phyloP scores from a whole-genome alignment of 31 red algal species.

The Odonthalia washingtoniensis region DNA sequence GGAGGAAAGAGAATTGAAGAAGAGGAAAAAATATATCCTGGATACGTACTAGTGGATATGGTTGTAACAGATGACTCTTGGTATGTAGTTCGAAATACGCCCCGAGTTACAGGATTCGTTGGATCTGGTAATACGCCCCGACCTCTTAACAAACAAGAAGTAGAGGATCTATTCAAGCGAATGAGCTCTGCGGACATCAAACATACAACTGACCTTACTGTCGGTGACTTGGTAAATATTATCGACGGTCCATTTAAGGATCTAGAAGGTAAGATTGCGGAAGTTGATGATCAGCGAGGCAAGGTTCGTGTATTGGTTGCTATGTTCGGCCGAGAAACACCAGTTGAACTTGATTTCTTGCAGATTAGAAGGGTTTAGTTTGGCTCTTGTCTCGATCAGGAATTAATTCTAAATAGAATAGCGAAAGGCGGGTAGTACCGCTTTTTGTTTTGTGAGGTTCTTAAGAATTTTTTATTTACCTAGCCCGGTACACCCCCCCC shows the following conservation, averaged over 20 bases:
- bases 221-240: not conserved
- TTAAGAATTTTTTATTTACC: too few relatives aligned
- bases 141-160: not conserved
- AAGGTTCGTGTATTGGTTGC: constrained; percentile 3
- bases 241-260: constrained; percentile 26
- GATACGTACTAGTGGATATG: constrained; percentile 18
- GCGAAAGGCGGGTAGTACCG: too few relatives aligned
- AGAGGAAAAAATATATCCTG: constrained; percentile 26
- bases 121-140: not conserved
- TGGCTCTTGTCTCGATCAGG: too few relatives aligned
- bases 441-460: too few relatives aligned
- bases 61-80: constrained; percentile 9
- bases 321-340: constrained; percentile 17
- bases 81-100: constrained; percentile 21
- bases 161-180: constrained; percentile 3
- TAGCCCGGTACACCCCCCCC: too few relatives aligned
- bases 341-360: constrained; percentile 4
- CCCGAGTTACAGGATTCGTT: constrained; percentile 14
- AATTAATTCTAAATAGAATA: too few relatives aligned
- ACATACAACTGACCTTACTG: not conserved
- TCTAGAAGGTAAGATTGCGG: not conserved
- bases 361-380: not conserved
- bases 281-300: not conserved
- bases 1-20: constrained; percentile 16
- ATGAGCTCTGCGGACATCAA: not conserved